Conservation (phyloP, 768 basidiomycete genomes). For the Pholiota conissans region DNA sequence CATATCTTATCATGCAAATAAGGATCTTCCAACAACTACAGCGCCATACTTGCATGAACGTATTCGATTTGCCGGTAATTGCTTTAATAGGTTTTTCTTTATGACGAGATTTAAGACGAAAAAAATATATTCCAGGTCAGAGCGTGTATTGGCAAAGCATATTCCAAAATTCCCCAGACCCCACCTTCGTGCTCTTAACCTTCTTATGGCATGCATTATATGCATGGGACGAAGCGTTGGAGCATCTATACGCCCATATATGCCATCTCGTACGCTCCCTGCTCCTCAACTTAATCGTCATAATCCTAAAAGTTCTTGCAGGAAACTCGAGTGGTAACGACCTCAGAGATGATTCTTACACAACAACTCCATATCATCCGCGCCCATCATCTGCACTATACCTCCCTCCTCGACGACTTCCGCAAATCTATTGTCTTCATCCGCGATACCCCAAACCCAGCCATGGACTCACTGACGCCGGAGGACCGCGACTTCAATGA, state of each 20-base stretch:
- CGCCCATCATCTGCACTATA: slow-evolving; percentile 56
- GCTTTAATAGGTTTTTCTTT: neutral
- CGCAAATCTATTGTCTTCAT: slow-evolving; percentile 49
- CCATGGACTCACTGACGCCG: slow-evolving; percentile 34
- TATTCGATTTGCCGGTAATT: slow-evolving; percentile 43
- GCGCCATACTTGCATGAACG: slow-evolving; percentile 43
- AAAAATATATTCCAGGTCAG: slow-evolving; percentile 26
- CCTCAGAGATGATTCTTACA: slow-evolving; percentile 36
- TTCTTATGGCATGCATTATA: slow-evolving; percentile 62
- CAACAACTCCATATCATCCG: slow-evolving; percentile 54
- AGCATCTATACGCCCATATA: slow-evolving; percentile 51
- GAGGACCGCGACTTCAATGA: slow-evolving; percentile 19
- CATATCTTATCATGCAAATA: slow-evolving; percentile 45
- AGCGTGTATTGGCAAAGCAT: slow-evolving; percentile 50
- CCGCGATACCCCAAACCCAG: slow-evolving; percentile 48
- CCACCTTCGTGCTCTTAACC: slow-evolving; percentile 53
- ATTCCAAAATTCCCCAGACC: slow-evolving; percentile 42
- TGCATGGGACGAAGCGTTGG: slow-evolving; percentile 61
- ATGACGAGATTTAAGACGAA: neutral
- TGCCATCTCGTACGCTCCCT: slow-evolving; percentile 39
- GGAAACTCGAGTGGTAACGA: slow-evolving; percentile 18
- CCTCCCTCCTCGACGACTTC: slow-evolving; percentile 54
- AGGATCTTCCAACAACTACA: slow-evolving; percentile 34
- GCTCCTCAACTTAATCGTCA: neutral
- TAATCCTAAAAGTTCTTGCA: no score